These are phyloP conservation scores for Aspergillus pseudoterreus DNA, from an alignment of 2,329 filamentous ascomycete genomes.

Conservation along the genomic window DNA sequence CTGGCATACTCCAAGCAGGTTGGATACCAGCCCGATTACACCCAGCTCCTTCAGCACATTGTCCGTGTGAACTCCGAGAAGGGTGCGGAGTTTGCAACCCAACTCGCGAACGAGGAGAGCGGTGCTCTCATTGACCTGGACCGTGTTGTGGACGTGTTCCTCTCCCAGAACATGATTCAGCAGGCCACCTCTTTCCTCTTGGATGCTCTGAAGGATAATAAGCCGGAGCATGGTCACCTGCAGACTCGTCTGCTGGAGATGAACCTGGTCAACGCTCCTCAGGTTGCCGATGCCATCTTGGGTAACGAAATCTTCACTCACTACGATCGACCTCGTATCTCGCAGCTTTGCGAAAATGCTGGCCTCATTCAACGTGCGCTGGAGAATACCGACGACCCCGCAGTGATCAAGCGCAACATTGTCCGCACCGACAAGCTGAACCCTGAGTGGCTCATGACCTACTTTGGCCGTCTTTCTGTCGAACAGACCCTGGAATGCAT, in stretches of 20 bases:
- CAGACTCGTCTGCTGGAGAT: slow-evolving; percentile 96
- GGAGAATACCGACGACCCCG: slow-evolving; percentile 90
- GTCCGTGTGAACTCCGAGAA: slow-evolving; percentile 89
- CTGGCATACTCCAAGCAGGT: slow-evolving; percentile 81
- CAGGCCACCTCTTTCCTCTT: slow-evolving; percentile 97
- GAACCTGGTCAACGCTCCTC: slow-evolving; percentile 94
- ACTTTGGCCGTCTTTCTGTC: slow-evolving; percentile 91
- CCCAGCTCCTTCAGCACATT: slow-evolving; percentile 86
- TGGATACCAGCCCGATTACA: slow-evolving; percentile 94
- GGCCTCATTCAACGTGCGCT: slow-evolving; percentile 81
- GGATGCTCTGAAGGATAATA: slow-evolving; percentile 92
- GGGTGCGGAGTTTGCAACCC: slow-evolving; percentile 89
- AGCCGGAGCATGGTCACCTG: slow-evolving; percentile 85
- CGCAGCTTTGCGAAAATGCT: slow-evolving; percentile 87
- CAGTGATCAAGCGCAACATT: slow-evolving; percentile 86
- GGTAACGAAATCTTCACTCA: slow-evolving; percentile 98
- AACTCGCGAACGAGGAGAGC: slow-evolving; percentile 82
- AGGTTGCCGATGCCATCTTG: slow-evolving; percentile 95
- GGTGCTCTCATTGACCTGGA: slow-evolving; percentile 88
- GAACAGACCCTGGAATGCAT: slow-evolving; percentile 92
- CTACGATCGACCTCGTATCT: slow-evolving; percentile 88
- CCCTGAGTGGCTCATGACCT: slow-evolving; percentile 85
- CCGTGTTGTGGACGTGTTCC: slow-evolving; percentile 95
- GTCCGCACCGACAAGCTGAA: slow-evolving; percentile 79
- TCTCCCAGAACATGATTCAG: slow-evolving; percentile 96